phyloP scores from a whole-genome alignment of 768 basidiomycete genomes.

The Suillus hirtellus region DNA sequence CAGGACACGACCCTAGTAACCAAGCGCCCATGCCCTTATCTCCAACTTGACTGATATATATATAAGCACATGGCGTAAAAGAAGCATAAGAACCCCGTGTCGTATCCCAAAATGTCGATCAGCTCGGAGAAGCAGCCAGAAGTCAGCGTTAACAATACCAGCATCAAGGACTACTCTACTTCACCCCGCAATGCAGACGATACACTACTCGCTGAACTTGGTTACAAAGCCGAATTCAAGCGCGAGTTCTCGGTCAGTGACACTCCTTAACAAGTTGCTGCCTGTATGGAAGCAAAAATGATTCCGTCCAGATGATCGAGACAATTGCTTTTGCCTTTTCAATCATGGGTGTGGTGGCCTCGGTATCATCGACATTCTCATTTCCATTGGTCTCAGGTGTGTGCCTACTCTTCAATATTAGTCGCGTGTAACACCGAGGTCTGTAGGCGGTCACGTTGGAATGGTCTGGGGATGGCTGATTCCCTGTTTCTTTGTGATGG shows the following conservation, averaged over 20 bases:
- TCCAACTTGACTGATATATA: slow-evolving; percentile 6
- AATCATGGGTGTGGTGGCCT: slow-evolving; percentile 73
- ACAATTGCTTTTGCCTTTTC: slow-evolving; percentile 68
- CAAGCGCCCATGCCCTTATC: slow-evolving; percentile 21
- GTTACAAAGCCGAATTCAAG: slow-evolving; percentile 72
- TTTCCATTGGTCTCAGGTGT: slow-evolving; percentile 65
- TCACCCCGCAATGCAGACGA: slow-evolving; percentile 50
- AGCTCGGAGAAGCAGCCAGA: slow-evolving; percentile 20
- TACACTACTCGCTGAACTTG: slow-evolving; percentile 59
- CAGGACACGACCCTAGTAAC: background rate
- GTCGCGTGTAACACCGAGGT: background rate
- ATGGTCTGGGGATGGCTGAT: slow-evolving; percentile 80
- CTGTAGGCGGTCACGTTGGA: slow-evolving; percentile 69
- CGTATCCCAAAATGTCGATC: slow-evolving; percentile 11
- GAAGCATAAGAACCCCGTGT: slow-evolving; percentile 10
- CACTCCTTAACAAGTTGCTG: background rate
- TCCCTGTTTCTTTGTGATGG: slow-evolving; percentile 66
- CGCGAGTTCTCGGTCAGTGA: slow-evolving; percentile 69
- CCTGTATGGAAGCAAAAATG: background rate
- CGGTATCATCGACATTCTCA: slow-evolving; percentile 63
- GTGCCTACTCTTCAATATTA: slow-evolving; percentile 15
- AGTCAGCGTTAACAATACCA: slow-evolving; percentile 16
- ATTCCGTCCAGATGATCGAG: slow-evolving; percentile 47
- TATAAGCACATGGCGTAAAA: background rate
- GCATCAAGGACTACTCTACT: slow-evolving; percentile 17